These are phyloP conservation scores for Peronospora farinosa DNA, from an alignment of 352 stramenopile species.

Conservation along the genomic window DNA sequence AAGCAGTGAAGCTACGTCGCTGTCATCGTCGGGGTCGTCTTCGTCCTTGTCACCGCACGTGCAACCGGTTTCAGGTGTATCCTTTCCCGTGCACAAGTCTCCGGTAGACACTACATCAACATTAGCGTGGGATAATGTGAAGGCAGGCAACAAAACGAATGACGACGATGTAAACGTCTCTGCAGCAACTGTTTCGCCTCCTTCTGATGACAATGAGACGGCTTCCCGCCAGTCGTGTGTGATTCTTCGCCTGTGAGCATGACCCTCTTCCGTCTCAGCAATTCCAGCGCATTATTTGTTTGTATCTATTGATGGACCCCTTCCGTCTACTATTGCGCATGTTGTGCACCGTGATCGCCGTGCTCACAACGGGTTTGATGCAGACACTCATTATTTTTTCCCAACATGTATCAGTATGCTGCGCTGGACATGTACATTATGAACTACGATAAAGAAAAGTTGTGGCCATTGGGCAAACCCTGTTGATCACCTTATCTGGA, in stretches of 20 bases:
- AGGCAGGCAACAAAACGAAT: constrained; percentile 1
- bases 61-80: constrained; percentile 6
- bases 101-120: not conserved
- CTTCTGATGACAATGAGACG: constrained; percentile 10
- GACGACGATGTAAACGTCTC: not conserved
- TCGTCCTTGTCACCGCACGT: constrained; percentile 22
- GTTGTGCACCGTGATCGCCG: constrained; percentile 11
- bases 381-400: constrained; percentile 26
- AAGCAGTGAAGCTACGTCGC: constrained; percentile 15
- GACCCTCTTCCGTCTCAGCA: constrained; percentile 6
- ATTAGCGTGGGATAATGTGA: constrained; percentile 5
- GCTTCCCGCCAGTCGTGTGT: constrained; percentile 12
- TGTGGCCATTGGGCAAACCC: not conserved
- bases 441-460: constrained; percentile 11
- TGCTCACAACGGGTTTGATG: constrained; percentile 19
- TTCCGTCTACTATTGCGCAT: constrained; percentile 20
- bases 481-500: not conserved
- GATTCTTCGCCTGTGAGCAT: constrained; percentile 23
- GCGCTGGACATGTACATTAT: constrained; percentile 14
- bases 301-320: constrained; percentile 19
- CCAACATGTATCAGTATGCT: constrained; percentile 13
- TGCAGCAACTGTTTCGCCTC: constrained; percentile 9
- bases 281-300: constrained; percentile 7
- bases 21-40: constrained; percentile 22
- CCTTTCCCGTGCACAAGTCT: constrained; percentile 11